phyloP scores from a whole-genome alignment of 2,329 filamentous ascomycete species.

The Shiraia bambusicola region DNA sequence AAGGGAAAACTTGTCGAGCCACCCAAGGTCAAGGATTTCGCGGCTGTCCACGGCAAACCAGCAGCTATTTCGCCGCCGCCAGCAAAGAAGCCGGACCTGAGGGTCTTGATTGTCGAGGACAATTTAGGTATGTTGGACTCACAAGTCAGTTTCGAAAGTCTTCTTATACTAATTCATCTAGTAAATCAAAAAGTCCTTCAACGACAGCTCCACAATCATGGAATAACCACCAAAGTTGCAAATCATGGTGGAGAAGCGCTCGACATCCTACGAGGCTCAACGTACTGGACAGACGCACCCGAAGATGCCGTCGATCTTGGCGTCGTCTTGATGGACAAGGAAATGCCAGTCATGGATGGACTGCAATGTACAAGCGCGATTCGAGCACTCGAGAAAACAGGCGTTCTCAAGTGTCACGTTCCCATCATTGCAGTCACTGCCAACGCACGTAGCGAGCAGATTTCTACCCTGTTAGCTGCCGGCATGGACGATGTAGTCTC shows the following conservation, averaged over 20 bases:
- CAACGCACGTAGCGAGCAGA: constrained; percentile 45
- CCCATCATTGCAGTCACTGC: constrained; percentile 48
- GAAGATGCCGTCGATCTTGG: constrained; percentile 28
- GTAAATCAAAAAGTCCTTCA: constrained; percentile 54
- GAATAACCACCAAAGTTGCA: constrained; percentile 50
- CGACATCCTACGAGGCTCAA: constrained; percentile 46
- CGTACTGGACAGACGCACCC: constrained; percentile 43
- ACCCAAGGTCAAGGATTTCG: constrained; percentile 42
- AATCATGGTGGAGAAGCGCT: constrained; percentile 55
- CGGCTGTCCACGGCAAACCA: constrained; percentile 16
- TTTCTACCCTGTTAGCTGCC: constrained; percentile 39
- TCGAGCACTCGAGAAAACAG: constrained; percentile 40
- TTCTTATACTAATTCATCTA: constrained; percentile 22
- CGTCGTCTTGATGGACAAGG: constrained; percentile 44
- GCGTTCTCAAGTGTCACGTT: constrained; percentile 38
- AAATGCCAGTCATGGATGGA: constrained; percentile 49
- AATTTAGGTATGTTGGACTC: constrained; percentile 40
- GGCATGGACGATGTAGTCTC: constrained; percentile 54
- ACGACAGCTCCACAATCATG: constrained; percentile 53
- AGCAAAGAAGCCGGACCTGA: constrained; percentile 22
- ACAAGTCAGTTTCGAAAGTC: no score
- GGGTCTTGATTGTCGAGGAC: constrained; percentile 48
- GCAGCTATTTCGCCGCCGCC: constrained; percentile 8
- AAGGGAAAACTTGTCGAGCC: constrained; percentile 16
- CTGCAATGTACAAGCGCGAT: constrained; percentile 42